A percentile compares a stretch with the other conserved stretches of the same genome.
phyloP scores from a whole-genome alignment of 352 stramenopile genomes.

The Phytophthora capsici region DNA sequence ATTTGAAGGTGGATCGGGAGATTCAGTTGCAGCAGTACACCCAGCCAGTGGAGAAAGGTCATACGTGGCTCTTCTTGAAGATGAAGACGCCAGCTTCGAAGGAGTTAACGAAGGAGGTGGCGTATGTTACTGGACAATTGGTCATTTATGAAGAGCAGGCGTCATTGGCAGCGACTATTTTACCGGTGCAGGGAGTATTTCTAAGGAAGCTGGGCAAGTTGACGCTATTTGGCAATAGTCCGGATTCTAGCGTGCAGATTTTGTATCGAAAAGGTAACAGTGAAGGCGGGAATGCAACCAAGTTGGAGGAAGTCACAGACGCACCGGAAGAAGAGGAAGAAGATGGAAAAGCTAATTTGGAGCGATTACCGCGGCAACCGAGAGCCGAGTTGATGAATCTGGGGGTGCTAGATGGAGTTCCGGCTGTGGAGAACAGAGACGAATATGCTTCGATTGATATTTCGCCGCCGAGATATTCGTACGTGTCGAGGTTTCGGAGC shows the following conservation, averaged over 20 bases:
- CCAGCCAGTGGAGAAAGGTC: slow-evolving; percentile 69
- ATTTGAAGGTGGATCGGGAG: slow-evolving; percentile 73
- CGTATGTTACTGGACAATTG: slow-evolving; percentile 82
- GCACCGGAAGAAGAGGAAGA: slow-evolving; percentile 33
- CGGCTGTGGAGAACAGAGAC: slow-evolving; percentile 61
- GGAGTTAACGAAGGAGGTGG: slow-evolving; percentile 69
- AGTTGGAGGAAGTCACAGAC: slow-evolving; percentile 20
- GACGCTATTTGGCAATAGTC: slow-evolving; percentile 85
- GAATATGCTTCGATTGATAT: slow-evolving; percentile 79
- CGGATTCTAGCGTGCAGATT: slow-evolving; percentile 80
- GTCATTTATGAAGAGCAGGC: slow-evolving; percentile 87
- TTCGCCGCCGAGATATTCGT: slow-evolving; percentile 81
- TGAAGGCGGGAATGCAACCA: slow-evolving; percentile 20
- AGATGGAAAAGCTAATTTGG: slow-evolving; percentile 29
- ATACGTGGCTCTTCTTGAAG: slow-evolving; percentile 84
- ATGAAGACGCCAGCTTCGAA: slow-evolving; percentile 79
- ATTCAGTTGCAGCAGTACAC: slow-evolving; percentile 84
- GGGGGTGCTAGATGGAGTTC: slow-evolving; percentile 70
- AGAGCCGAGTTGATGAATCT: slow-evolving; percentile 66
- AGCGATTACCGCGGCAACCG: slow-evolving; percentile 40
- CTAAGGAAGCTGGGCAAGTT: slow-evolving; percentile 72
- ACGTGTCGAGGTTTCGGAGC: slow-evolving; percentile 78
- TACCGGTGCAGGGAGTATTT: slow-evolving; percentile 87
- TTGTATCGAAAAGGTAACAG: slow-evolving; percentile 65
- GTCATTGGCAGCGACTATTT: slow-evolving; percentile 77